phyloP scores from a whole-genome alignment of 805 yeast species.

The Candida cerambycidarum region DNA sequence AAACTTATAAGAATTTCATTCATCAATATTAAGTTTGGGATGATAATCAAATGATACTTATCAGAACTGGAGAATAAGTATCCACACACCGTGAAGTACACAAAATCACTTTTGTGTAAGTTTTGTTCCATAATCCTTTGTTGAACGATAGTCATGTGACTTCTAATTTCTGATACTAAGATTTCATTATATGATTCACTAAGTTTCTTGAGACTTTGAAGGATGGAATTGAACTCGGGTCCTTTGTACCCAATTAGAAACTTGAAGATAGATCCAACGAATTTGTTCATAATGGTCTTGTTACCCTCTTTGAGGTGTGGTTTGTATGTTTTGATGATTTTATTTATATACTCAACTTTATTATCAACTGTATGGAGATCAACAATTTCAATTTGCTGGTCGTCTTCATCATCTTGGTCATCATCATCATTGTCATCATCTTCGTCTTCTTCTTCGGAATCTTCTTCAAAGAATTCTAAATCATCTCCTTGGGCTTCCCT shows the following conservation, averaged over 20 bases:
- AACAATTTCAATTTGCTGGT: constrained; percentile 24
- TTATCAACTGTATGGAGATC: constrained; percentile 31
- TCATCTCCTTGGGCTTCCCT: constrained; percentile 66
- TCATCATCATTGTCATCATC: constrained; percentile 32
- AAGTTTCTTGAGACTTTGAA: constrained; percentile 51
- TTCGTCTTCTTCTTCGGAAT: constrained; percentile 42
- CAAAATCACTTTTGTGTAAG: constrained; percentile 48
- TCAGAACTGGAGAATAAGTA: constrained; percentile 89
- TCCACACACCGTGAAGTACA: constrained; percentile 72
- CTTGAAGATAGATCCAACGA: constrained; percentile 62
- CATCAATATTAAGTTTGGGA: constrained; percentile 76
- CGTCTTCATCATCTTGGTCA: constrained; percentile 17
- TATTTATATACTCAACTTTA: constrained; percentile 50
- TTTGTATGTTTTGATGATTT: constrained; percentile 60
- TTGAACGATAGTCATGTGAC: constrained; percentile 55
- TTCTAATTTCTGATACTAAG: constrained; percentile 63
- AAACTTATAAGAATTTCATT: constrained; percentile 55
- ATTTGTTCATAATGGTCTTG: constrained; percentile 65
- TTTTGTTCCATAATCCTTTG: constrained; percentile 36
- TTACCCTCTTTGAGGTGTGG: constrained; percentile 83
- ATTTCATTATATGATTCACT: constrained; percentile 65
- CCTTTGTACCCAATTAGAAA: constrained; percentile 50
- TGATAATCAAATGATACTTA: constrained; percentile 86
- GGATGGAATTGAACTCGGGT: constrained; percentile 23
- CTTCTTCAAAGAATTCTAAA: constrained; percentile 66